phyloP scores from a whole-genome alignment of 2,329 filamentous ascomycete species.

The Penicillium sclerotiorum region DNA sequence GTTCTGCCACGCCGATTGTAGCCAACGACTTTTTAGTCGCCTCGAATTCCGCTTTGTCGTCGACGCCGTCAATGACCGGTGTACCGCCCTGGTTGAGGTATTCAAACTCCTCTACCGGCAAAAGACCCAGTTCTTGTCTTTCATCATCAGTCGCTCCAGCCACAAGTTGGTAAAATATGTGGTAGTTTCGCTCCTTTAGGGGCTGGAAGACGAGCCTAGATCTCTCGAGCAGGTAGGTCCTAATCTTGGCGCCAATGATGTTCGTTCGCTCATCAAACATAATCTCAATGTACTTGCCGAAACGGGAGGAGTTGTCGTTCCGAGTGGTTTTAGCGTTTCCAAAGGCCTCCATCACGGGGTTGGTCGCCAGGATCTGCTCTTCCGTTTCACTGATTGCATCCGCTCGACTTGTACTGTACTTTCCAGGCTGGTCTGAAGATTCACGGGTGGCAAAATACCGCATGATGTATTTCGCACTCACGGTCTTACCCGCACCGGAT shows the following conservation, averaged over 20 bases:
- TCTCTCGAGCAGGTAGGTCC: constrained; percentile 92
- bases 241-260: constrained; percentile 96
- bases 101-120: constrained; percentile 86
- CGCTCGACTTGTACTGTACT: constrained; percentile 70
- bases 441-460: constrained; percentile 98
- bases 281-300: constrained; percentile 99
- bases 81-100: constrained; percentile 95
- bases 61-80: constrained; percentile 88
- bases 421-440: constrained; percentile 82
- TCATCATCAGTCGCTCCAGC: constrained; percentile 86
- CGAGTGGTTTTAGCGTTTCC: constrained; percentile 99
- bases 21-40: constrained; percentile 83
- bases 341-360: constrained; percentile 99
- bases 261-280: constrained; percentile 96
- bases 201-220: constrained; percentile 97
- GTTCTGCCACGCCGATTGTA: constrained; percentile 78
- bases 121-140: constrained; percentile 74
- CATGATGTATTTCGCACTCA: constrained; percentile 99
- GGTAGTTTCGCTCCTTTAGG: constrained; percentile 96
- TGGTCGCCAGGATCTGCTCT: constrained; percentile 96
- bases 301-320: constrained; percentile 98
- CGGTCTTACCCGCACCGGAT: constrained; percentile 97
- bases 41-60: constrained; percentile 91
- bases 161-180: constrained; percentile 97
- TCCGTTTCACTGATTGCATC: constrained; percentile 96